phyloP scores from a whole-genome alignment of 345 rosid species.

The Acer saccharum region DNA sequence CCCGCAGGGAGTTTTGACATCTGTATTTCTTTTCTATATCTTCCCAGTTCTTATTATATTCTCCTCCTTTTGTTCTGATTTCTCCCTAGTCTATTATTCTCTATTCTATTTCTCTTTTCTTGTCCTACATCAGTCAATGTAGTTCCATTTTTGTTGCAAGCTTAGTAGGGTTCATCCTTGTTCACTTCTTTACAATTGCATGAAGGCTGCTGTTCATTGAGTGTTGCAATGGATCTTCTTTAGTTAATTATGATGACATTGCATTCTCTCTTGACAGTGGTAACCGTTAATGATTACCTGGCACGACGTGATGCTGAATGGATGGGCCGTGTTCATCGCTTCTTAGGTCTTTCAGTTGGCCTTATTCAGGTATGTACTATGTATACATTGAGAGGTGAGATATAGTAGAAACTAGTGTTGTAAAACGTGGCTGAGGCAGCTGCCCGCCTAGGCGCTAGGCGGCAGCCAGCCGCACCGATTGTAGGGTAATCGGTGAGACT shows the following conservation, averaged over 20 bases:
- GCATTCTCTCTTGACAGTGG: conserved; percentile 59
- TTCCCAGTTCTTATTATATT: too few species aligned
- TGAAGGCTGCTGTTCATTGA: neutral
- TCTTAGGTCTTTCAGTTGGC: conserved; percentile 94
- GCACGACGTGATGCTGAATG: conserved; percentile 99
- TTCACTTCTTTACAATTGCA: neutral
- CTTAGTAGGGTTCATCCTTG: neutral
- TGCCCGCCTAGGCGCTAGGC: too few species aligned
- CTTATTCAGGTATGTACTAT: conserved; percentile 75
- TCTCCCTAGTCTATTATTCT: too few species aligned
- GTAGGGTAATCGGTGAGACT: too few species aligned
- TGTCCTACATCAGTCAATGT: neutral
- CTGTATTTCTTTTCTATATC: too few species aligned
- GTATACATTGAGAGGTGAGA: conserved; percentile 6
- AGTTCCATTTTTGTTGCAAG: neutral
- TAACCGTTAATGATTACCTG: conserved; percentile 93
- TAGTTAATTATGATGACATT: conserved; percentile 16
- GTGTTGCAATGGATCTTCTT: neutral
- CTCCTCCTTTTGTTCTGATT: too few species aligned
- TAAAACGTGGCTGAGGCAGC: too few species aligned
- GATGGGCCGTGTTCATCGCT: conserved; percentile 98
- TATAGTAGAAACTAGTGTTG: neutral
- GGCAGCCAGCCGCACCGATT: too few species aligned
- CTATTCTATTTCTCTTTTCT: neutral
- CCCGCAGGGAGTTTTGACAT: too few species aligned